phyloP scores from a whole-genome alignment of 73 alveolate genomes.

The Paramecium sonneborni region DNA sequence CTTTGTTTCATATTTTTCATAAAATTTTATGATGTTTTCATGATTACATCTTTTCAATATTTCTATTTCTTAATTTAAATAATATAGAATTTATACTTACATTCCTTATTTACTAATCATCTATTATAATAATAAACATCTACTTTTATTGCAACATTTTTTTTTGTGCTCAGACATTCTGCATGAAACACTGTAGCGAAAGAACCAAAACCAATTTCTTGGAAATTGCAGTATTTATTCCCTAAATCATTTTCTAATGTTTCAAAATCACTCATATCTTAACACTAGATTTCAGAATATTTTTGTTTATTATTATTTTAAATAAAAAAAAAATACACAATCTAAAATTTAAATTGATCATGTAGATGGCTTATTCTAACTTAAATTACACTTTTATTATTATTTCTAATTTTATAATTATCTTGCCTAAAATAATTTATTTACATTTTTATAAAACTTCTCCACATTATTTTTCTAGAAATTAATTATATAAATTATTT shows the following conservation, averaged over 20 bases:
- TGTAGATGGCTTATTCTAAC: no score
- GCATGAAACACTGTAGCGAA: constrained; percentile 39
- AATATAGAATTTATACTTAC: not conserved
- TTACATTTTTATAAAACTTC: no score
- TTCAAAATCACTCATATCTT: constrained; percentile 18
- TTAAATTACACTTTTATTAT: not conserved
- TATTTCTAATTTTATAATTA: no score
- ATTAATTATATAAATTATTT: no score
- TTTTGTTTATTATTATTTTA: not conserved
- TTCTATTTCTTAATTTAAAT: constrained; percentile 21
- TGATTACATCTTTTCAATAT: not conserved
- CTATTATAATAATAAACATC: not conserved
- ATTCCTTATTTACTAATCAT: not conserved
- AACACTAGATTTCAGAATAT: not conserved
- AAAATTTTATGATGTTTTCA: constrained; percentile 31
- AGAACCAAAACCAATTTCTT: constrained; percentile 26
- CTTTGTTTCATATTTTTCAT: not conserved
- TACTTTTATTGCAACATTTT: constrained; percentile 30
- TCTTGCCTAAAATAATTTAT: no score
- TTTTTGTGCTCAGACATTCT: not conserved
- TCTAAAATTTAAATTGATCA: not conserved
- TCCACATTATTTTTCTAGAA: no score
- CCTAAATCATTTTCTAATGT: constrained; percentile 26
- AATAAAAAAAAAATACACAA: not conserved
- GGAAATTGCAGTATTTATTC: constrained; percentile 22